Evolutionary conservation across 306 rosid genomes (phyloP), one percentile per base, ranked within the genome.

Genomic region (Begonia loranthoides): DNA sequence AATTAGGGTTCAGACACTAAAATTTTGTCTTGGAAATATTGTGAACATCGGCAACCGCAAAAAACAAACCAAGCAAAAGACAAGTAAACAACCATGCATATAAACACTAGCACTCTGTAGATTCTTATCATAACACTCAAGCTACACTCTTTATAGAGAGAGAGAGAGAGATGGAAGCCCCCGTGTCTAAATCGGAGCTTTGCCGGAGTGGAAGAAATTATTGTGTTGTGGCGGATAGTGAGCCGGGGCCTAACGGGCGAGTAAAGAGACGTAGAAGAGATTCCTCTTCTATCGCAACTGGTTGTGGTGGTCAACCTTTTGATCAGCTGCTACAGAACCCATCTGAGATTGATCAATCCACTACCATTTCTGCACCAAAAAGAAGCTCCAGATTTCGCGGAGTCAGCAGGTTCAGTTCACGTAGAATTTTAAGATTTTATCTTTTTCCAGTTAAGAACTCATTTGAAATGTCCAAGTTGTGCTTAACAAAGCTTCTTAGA

Each of bases 241-340:
- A 68, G 58, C 39, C 61, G 45, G 40, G 41, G 65, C 66, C 33
- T 17, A 44, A 49, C 14, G 70, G 73, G 66, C 47, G 75, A 36
- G 63, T 61, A 16, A 83, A 78, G 69, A 65, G 90, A 58, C 56
- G 80, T 64, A 61, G 73, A 51, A 80, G 87, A 53, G 63, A 64
- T 66, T 58, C 75, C 0, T 17, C 75, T 24, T 13, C 21, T 17
- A 57, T 48, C 2, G 19, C 56, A 45, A 11, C 67, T 45, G 66
- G 55, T 38, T 58, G 57, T 36, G 70, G 13, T 50, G 70, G 13
- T 45, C 77, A 41, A 48, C 75, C 72, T 14, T 65, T 58, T 14
- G 65, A 67, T 24, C 41, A 60, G 63, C 55, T 43, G 66, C 57
- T 66, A 45, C 71, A 50, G 28, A 19, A 48, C 55, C 55, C 22